A percentile compares a stretch with the other conserved stretches of the same genome.
phyloP scores from a whole-genome alignment of 2,329 filamentous ascomycete species.

The Cercospora canescens region DNA sequence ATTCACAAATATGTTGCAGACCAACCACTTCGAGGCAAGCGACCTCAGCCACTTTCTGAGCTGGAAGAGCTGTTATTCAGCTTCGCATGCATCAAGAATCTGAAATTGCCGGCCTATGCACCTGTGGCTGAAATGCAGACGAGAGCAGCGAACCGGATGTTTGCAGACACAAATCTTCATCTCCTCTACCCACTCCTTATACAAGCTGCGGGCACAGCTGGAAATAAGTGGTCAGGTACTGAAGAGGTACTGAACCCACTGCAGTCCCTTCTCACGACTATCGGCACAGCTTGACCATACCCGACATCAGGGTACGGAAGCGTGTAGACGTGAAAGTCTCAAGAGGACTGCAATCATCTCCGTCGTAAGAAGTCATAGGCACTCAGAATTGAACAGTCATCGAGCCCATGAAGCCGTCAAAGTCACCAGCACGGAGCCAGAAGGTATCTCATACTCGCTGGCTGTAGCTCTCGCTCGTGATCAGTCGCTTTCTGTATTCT shows the following conservation, averaged over 20 bases:
- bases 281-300: neutral
- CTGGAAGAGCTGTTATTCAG: constrained; percentile 75
- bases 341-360: neutral
- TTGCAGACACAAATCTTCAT: constrained; percentile 69
- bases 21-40: constrained; percentile 82
- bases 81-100: constrained; percentile 63
- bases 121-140: constrained; percentile 28
- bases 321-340: neutral
- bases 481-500: neutral
- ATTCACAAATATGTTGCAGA: constrained; percentile 87
- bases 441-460: neutral
- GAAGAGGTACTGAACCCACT: constrained; percentile 51
- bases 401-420: neutral
- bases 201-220: constrained; percentile 62
- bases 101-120: constrained; percentile 64
- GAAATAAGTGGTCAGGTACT: constrained; percentile 57
- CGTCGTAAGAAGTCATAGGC: neutral
- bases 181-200: constrained; percentile 78
- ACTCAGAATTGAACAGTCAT: neutral
- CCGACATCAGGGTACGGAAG: neutral
- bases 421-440: neutral
- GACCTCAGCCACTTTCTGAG: constrained; percentile 84
- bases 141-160: constrained; percentile 5
- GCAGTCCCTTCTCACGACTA: constrained; percentile 41
- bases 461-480: neutral